These are phyloP conservation scores for Helminthosporium solani DNA, from an alignment of 2,329 filamentous ascomycete genomes.

Conservation along the genomic window DNA sequence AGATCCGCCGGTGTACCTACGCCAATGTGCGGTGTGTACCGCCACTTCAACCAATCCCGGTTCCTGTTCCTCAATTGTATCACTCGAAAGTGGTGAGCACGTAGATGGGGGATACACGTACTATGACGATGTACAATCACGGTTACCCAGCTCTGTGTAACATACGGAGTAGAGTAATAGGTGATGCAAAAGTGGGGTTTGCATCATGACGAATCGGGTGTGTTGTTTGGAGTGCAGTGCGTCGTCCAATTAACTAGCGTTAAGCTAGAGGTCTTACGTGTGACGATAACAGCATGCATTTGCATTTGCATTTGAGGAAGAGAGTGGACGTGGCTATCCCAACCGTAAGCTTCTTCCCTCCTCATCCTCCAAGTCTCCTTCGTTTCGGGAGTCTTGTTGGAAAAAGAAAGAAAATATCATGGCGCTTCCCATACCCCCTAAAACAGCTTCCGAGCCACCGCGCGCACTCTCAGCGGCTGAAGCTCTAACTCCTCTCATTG, in stretches of 20 bases:
- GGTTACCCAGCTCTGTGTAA: no score
- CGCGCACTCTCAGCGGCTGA: slow-evolving; percentile 30
- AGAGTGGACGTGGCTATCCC: no score
- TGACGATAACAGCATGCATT: no score
- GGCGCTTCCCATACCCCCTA: slow-evolving; percentile 33
- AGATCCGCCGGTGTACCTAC: slow-evolving; percentile 32
- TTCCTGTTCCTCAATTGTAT: slow-evolving; percentile 18
- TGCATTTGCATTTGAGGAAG: no score
- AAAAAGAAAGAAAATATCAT: no score
- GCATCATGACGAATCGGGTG: neutral
- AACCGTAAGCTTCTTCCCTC: neutral
- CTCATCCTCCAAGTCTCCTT: neutral
- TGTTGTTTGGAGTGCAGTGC: neutral
- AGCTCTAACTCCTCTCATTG: slow-evolving; percentile 65
- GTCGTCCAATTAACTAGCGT: neutral
- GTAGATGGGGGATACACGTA: slow-evolving; percentile 31
- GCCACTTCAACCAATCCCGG: slow-evolving; percentile 5
- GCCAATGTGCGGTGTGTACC: slow-evolving; percentile 14
- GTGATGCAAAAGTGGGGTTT: slow-evolving; percentile 1
- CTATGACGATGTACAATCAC: no score
- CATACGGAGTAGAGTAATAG: no score
- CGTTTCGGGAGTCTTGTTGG: no score
- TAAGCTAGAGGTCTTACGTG: neutral
- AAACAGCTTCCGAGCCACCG: slow-evolving; percentile 30
- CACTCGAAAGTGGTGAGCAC: slow-evolving; percentile 21